phyloP scores from a whole-genome alignment of 2,329 filamentous ascomycete genomes.

The Neopestalotiopsis rosae region DNA sequence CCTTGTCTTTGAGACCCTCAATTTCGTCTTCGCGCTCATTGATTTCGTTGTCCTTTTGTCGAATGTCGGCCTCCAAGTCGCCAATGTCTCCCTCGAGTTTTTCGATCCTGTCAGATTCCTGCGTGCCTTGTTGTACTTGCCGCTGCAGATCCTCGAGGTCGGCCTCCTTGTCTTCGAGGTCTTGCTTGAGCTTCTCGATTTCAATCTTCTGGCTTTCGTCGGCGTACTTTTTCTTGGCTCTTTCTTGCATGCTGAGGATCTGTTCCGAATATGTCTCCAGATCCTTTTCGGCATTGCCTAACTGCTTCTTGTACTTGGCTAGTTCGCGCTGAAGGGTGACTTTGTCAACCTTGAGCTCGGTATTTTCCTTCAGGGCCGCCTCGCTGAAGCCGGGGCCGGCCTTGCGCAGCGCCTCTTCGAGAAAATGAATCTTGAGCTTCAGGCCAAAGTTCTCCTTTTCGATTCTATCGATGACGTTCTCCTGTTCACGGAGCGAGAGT shows the following conservation, averaged over 20 bases:
- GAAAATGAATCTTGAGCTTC: slow-evolving; percentile 95
- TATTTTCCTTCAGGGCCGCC: slow-evolving; percentile 89
- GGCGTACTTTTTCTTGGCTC: slow-evolving; percentile 75
- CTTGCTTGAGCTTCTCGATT: slow-evolving; percentile 61
- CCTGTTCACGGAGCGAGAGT: slow-evolving; percentile 90
- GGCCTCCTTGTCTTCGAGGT: slow-evolving; percentile 62
- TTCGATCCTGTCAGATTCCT: slow-evolving; percentile 63
- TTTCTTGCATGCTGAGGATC: slow-evolving; percentile 82
- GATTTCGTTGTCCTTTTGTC: slow-evolving; percentile 76
- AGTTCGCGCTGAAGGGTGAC: slow-evolving; percentile 89
- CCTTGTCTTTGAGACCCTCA: slow-evolving; percentile 54
- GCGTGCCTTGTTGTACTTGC: slow-evolving; percentile 61
- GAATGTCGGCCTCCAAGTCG: slow-evolving; percentile 76
- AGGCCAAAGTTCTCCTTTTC: slow-evolving; percentile 98
- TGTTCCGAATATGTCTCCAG: slow-evolving; percentile 84
- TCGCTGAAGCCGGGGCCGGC: slow-evolving; percentile 90
- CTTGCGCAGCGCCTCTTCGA: slow-evolving; percentile 89
- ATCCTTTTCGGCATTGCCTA: slow-evolving; percentile 83
- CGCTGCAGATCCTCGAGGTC: slow-evolving; percentile 66
- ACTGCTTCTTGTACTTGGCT: slow-evolving; percentile 82
- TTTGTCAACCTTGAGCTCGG: slow-evolving; percentile 89
- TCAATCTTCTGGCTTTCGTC: slow-evolving; percentile 72
- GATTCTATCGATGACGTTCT: slow-evolving; percentile 92
- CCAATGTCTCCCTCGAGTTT: slow-evolving; percentile 75
- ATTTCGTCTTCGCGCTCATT: slow-evolving; percentile 66